A percentile compares a stretch with the other conserved stretches of the same genome.
These are phyloP conservation scores for Ramaria rubella DNA, from an alignment of 768 basidiomycete species.

Conservation along the genomic window DNA sequence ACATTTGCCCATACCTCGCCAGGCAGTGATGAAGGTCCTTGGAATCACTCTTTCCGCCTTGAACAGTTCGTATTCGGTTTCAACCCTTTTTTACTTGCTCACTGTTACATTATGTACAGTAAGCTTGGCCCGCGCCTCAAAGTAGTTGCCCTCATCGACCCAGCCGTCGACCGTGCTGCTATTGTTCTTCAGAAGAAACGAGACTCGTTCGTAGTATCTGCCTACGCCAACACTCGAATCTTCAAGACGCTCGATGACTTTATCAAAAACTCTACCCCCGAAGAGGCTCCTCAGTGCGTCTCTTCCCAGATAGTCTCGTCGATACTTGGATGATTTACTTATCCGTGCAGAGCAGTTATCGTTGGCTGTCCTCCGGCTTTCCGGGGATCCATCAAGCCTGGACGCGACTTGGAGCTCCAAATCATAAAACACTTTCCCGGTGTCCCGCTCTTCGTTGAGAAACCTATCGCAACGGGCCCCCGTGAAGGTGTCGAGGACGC, in stretches of 20 bases:
- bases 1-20: conserved; percentile 1
- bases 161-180: conserved; percentile 72
- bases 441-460: conserved; percentile 86
- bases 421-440: conserved; percentile 84
- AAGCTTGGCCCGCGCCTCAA: conserved; percentile 95
- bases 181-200: conserved; percentile 84
- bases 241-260: conserved; percentile 86
- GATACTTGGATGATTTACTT: not conserved
- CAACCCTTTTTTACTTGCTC: conserved; percentile 7
- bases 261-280: conserved; percentile 56
- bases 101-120: conserved; percentile 31
- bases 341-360: conserved; percentile 56
- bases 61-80: conserved; percentile 56
- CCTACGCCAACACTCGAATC: conserved; percentile 82
- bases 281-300: conserved; percentile 48
- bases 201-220: conserved; percentile 86
- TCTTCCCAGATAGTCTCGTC: not conserved
- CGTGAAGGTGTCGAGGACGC: conserved; percentile 58
- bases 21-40: conserved; percentile 86
- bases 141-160: conserved; percentile 92
- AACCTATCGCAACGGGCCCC: conserved; percentile 83
- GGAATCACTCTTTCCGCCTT: conserved; percentile 89
- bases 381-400: conserved; percentile 69
- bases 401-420: conserved; percentile 82
- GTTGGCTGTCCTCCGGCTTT: conserved; percentile 93